phyloP scores from a whole-genome alignment of 2,329 filamentous ascomycete species.

The Chaetomium olivaceum region DNA sequence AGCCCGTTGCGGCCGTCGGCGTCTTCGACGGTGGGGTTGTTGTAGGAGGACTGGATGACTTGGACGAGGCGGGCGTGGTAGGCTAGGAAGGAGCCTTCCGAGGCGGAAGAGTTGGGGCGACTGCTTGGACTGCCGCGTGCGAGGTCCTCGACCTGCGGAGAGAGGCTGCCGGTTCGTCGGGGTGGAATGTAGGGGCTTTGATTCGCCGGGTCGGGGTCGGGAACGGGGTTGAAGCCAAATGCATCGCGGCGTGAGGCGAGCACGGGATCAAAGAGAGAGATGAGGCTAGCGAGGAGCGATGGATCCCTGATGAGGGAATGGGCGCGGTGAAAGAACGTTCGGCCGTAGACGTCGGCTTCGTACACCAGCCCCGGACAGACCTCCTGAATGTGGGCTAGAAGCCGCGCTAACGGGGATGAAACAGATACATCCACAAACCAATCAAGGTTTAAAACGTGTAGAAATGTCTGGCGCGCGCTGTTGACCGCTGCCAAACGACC shows the following conservation, averaged over 20 bases:
- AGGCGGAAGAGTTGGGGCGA: constrained; percentile 28
- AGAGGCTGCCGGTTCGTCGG: constrained; percentile 21
- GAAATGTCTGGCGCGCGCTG: constrained; percentile 50
- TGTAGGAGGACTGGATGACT: constrained; percentile 40
- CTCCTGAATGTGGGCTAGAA: constrained; percentile 36
- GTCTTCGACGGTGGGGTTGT: constrained; percentile 43
- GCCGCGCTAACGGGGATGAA: constrained; percentile 33
- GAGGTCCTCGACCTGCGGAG: constrained; percentile 27
- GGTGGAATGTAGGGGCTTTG: constrained; percentile 35
- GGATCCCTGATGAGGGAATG: constrained; percentile 35
- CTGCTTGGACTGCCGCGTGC: constrained; percentile 25
- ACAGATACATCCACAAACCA: constrained; percentile 39
- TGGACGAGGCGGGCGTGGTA: constrained; percentile 42
- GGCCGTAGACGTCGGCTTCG: constrained; percentile 51
- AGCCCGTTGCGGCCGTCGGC: constrained; percentile 55
- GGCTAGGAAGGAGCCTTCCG: constrained; percentile 35
- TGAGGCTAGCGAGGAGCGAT: constrained; percentile 38
- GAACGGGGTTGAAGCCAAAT: constrained; percentile 43
- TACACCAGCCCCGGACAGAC: constrained; percentile 38
- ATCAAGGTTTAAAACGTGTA: constrained; percentile 45
- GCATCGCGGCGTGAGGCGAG: constrained; percentile 49
- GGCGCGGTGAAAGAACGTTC: constrained; percentile 53
- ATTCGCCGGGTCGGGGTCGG: constrained; percentile 29
- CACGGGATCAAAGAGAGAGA: constrained; percentile 39
- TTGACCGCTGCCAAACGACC: constrained; percentile 40